Base-by-base conservation (phyloP, 2,329 filamentous ascomycete genomes). In the Cytospora chrysosperma region DNA sequence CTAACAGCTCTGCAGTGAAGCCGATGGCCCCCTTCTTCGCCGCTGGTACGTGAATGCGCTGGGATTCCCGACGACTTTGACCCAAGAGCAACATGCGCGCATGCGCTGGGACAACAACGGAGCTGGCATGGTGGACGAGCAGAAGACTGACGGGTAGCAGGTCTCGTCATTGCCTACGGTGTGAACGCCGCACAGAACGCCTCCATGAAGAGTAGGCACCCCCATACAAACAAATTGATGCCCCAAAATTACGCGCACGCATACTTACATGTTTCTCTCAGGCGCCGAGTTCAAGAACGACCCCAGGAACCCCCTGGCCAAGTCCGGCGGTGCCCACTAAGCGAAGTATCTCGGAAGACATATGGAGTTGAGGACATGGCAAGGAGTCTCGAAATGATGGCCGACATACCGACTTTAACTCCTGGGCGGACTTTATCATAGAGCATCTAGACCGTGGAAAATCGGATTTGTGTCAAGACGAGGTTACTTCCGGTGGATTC, bases 251-350 rank as follows among this genome's bases (percentile, higher is more conserved):
- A 40, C 12, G 37, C 37, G 37, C 37, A 19, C 56, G 56, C 37
- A 58, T 56, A 51, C 64, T 65, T 50, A 72, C 61, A 63, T 37
- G 12, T 64, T 65, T 65, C 32, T 65, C 63, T n/a, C 72, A 98
- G 94, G 88, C 82, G 91, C 91, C 72, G 92, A 98, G 83, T 97
- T 86, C 87, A 96, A 93, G 88, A 96, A 97, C 84, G 94, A 98
- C 81, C 92, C 93, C 70, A 88, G 93, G 79, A 97, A 97, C 86
- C 88, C 88, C 70, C 81, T 83, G 72, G 78, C 77, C 70, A 84
- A 81, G 77, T 70, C 75, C 62, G 75, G 73, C 65, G 69, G 74
- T 54, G 73, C 72, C 62, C 82, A 85, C 75, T 85, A 83, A 72
- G 65, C 53, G 30, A 32, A 28, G 10, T 50, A 15, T 37, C 19